Conservation (phyloP, 257 asterid genomes). For the Nicotiana tabacum region DNA sequence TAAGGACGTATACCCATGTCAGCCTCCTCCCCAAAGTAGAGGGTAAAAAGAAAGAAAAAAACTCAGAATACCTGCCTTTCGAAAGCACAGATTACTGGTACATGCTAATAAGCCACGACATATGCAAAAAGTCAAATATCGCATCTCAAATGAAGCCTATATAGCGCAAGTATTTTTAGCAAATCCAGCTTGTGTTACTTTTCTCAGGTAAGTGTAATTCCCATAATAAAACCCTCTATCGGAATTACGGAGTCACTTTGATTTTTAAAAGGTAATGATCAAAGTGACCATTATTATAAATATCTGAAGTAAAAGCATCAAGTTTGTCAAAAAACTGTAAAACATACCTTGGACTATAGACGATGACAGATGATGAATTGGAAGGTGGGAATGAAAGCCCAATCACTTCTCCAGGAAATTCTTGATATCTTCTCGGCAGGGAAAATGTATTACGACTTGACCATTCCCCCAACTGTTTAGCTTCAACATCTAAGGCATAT, state of each 20-base stretch:
- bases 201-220: neutral
- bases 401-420: constrained; percentile 97
- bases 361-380: constrained; percentile 67
- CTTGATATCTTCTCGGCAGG: constrained; percentile 83
- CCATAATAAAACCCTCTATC: neutral
- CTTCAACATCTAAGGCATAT: constrained; percentile 92
- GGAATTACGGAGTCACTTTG: neutral
- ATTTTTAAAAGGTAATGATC: neutral
- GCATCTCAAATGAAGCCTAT: neutral
- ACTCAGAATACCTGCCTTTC: neutral
- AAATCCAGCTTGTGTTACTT: neutral
- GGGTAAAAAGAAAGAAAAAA: neutral
- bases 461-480: constrained; percentile 94
- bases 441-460: constrained; percentile 66
- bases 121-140: neutral
- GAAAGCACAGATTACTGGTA: neutral
- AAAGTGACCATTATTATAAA: neutral
- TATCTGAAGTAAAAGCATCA: neutral
- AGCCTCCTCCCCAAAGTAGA: neutral
- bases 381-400: constrained; percentile 85
- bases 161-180: neutral
- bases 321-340: neutral
- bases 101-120: neutral
- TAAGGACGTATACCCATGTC: neutral
- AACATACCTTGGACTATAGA: constrained; percentile 83